phyloP scores from a whole-genome alignment of 179 eudicot species.

The Monotropa hypopitys region DNA sequence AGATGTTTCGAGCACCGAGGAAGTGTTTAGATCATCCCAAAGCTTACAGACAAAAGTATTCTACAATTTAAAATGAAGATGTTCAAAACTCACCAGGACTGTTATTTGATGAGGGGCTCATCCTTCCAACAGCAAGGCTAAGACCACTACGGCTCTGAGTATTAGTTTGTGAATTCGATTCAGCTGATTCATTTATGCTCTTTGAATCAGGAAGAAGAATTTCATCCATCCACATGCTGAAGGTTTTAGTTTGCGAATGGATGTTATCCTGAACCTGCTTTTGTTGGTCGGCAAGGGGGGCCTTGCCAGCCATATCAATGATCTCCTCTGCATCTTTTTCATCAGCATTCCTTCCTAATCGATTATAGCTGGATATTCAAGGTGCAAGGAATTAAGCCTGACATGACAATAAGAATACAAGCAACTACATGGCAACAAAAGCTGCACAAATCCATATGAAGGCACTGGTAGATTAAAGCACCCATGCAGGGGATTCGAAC shows the following conservation, averaged over 20 bases:
- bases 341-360: slow-evolving; percentile 52
- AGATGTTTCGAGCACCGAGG: background rate
- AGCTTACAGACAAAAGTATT: background rate
- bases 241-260: slow-evolving; percentile 50
- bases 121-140: slow-evolving; percentile 64
- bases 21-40: background rate
- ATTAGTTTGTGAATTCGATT: slow-evolving; percentile 13
- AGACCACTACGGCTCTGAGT: slow-evolving; percentile 60
- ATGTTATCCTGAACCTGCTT: slow-evolving; percentile 80
- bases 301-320: slow-evolving; percentile 67
- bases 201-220: slow-evolving; percentile 52
- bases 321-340: slow-evolving; percentile 81
- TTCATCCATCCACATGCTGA: slow-evolving; percentile 59
- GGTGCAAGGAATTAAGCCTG: background rate
- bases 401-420: background rate
- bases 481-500: slow-evolving; percentile 20
- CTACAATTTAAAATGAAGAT: slow-evolving; percentile 6
- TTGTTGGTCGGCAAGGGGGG: slow-evolving; percentile 69
- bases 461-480: background rate
- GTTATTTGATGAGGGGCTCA: slow-evolving; percentile 20
- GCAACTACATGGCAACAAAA: slow-evolving; percentile 3
- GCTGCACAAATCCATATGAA: background rate
- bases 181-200: slow-evolving; percentile 12
- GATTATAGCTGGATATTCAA: slow-evolving; percentile 54
- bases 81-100: slow-evolving; percentile 34